Evolutionary conservation across 176 grass and related monocot genomes (phyloP), one percentile per base, ranked within the genome.

Genomic region (Tillandsia fasciculata): DNA sequence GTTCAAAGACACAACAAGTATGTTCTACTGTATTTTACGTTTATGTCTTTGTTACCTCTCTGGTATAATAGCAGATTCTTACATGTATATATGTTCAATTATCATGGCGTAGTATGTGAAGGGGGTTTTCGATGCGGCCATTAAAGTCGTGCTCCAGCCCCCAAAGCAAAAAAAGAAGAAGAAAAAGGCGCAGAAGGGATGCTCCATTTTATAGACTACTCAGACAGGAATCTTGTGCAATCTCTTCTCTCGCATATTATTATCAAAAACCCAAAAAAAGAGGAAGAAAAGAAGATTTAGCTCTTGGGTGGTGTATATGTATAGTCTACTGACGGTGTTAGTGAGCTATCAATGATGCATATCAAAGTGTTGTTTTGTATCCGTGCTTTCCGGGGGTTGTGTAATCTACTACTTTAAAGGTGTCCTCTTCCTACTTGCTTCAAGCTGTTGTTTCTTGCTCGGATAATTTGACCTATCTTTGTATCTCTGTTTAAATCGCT

Each of bases 1-100:
- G 80, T 64, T 82, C 80, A 18, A 82, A 82, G 67, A 82, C 80
- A 48, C 80, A 82, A 42, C 80, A 82, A 66, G 80, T 77, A 77
- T 65, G n/a, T 75, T 64, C 24, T 53, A 67, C 68, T 28, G 26
- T 18, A 20, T 51, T 29, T 4, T 42, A 10, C 2, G 13, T 14
- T 27, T 17, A 49, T 49, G 10, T 1, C 4, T 47, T 8, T 2
- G 12, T 49, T 23, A 17, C 24, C 11, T 33, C 2, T 3, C 12
- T 12, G 10, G 67, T 14, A 70, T 3, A 27, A n/a, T 54, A 17
- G 33, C 48, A 29, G 58, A 49, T 67, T 61, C 33, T 26, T 27
- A 42, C 33, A 26, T 66, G 17, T 49, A 53, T 18, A 24, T 64
- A 64, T 23, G 9, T 47, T 79, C n/a, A 13, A 23, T 15, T 64